Evolutionary conservation across 164 flowering plant genomes (phyloP), one percentile per base, ranked within the genome.

Genomic region (Chimonanthus praecox): DNA sequence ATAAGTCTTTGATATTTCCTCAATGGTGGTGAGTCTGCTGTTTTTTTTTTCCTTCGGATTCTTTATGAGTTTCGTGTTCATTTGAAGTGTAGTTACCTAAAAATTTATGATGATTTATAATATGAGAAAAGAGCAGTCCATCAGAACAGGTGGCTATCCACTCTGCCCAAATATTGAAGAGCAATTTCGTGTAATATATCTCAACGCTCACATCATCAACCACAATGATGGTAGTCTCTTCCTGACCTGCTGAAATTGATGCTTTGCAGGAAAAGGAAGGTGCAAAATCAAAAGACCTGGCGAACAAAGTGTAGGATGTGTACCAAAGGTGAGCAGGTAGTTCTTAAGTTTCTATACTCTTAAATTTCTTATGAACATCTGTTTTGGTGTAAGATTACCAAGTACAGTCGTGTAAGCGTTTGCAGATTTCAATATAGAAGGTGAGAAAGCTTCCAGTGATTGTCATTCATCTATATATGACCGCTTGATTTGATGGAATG

Each of bases 241-340:
- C 13, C 58, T 54, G 60, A 54, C 8, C 60, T 10, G 16, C 60
- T 15, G 60, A 54, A 54, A 54, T 54, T 71, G 15, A 62, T 72
- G 47, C 67, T 16, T 66, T 77, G 74, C 82, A 87, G 90, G 87
- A 75, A 74, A 87, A 83, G 66, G 85, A 80, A 67, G 81, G 68
- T 64, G 72, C 58, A 4, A 88, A 83, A 78, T 67, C 79, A 2
- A 85, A 85, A 68, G 90, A 84, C 49, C 64, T 80, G n/a, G 69
- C 83, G 1, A 74, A 67, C 77, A 84, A 86, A 83, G 78, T 73
- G 48, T 84, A 84, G 80, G 81, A 72, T 70, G 89, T 86, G 51
- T 86, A 72, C 74, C 64, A 58, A 76, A 15, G 6, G 58, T 47
- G 45, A 9, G 45, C 69, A 16, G 70, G 75, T 73, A 43, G 33